Base-by-base conservation (phyloP, 2,329 filamentous ascomycete species). In the Zopfia rhizophila region DNA sequence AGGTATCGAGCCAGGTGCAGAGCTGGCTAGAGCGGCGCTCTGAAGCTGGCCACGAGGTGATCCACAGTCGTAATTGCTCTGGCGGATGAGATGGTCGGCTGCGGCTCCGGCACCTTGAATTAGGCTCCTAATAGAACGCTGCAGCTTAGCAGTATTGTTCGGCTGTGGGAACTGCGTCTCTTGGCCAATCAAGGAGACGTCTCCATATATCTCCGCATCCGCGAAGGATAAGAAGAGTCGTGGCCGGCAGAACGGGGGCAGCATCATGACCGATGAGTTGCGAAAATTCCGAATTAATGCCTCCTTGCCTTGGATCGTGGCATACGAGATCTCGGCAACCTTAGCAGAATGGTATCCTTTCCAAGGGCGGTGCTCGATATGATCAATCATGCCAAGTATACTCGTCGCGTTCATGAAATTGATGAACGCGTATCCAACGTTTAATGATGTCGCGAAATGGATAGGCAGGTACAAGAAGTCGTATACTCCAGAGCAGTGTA, bases 391-490 rank as follows among this genome's bases (percentile, higher is more conserved):
- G 3, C 56, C 44, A 2, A 68, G 48, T 56, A 72, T 65, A 7
- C 65, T 66, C 5, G 53, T 45, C 0, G 90, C 85, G 68, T 91
- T 85, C 30, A 86, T 83, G 60, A 97, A 97, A 72, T 99, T 97
- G 75, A 99, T 91, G 73, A 97, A 99, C 0, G 91, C 93, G 72
- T 97, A 97, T 32, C 94, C 94, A 47, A 97, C 93, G 68, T 91
- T 96, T 52, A 53, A 65, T 39, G 48, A 67, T 25, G 72, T 72
- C 41, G 69, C 55, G 53, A 71, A 79, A 53, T 84, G 83, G 60
- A 97, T 97, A 25, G 94, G 87, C 39, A 97, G 76, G 69, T 99
- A 99, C 79, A 96, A 85, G 71, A 97, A 97, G 66, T 97, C 92
- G 68, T 95, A 97, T 52, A 88, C 87, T 21, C 91, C 91, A 72